These are phyloP conservation scores for Neotropicomus parvogracilis DNA, from an alignment of 1,284 basidiomycete genomes.

Conservation along the genomic window DNA sequence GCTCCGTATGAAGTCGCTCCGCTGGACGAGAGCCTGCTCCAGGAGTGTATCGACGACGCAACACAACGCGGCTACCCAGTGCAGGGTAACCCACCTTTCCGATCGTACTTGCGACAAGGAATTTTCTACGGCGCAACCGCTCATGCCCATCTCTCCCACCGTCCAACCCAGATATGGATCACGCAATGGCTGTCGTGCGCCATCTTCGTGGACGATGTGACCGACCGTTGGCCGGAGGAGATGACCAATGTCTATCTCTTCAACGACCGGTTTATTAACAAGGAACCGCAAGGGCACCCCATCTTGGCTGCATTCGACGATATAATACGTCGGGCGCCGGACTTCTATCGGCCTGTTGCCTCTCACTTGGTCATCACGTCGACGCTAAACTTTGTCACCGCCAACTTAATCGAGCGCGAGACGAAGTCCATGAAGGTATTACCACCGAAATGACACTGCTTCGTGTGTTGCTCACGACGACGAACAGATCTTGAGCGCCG, in stretches of 20 bases:
- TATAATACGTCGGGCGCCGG: neutral
- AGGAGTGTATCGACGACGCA: constrained; percentile 13
- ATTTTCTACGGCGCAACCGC: constrained; percentile 6
- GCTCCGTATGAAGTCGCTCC: neutral
- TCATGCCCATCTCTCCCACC: constrained; percentile 1
- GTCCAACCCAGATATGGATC: constrained; percentile 15
- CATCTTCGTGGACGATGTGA: neutral
- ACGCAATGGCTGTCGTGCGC: constrained; percentile 18
- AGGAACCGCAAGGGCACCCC: neutral
- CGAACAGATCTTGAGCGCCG: constrained; percentile 4
- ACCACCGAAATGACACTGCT: neutral
- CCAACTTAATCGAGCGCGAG: constrained; percentile 26
- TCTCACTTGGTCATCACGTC: neutral
- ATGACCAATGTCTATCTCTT: constrained; percentile 24
- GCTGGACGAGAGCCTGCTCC: constrained; percentile 3
- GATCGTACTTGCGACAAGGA: constrained; percentile 1
- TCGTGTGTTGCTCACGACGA: neutral
- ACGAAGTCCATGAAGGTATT: constrained; percentile 17
- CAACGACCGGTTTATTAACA: neutral
- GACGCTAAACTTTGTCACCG: constrained; percentile 23
- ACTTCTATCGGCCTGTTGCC: neutral
- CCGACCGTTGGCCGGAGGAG: constrained; percentile 19
- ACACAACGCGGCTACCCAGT: constrained; percentile 9
- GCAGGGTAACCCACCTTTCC: neutral
- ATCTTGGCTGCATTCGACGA: neutral